Percentiles rank a stretch among this genome's conserved stretches.
phyloP scores from a whole-genome alignment of 1,284 basidiomycete species.

The Ganoderma meredithae region DNA sequence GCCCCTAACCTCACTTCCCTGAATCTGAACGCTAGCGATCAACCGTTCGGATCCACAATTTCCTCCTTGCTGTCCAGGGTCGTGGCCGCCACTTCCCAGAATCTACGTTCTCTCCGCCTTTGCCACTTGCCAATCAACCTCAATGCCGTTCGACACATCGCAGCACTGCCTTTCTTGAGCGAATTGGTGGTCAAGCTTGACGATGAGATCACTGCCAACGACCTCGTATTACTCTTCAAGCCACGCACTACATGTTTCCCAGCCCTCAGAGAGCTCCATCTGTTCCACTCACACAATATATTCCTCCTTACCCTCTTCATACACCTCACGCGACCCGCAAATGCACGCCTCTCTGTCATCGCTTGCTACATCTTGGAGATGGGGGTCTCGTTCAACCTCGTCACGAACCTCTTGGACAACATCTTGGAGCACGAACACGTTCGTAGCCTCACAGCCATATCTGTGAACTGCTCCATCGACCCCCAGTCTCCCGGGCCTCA shows the following conservation, averaged over 20 bases:
- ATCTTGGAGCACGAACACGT: background rate
- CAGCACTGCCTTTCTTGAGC: background rate
- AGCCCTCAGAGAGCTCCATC: background rate
- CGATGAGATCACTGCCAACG: background rate
- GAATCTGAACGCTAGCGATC: background rate
- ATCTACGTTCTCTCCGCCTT: background rate
- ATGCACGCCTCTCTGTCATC: background rate
- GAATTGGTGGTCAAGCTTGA: background rate
- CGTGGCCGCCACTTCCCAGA: background rate
- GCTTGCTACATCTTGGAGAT: background rate
- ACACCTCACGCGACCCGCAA: background rate
- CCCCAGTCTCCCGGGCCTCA: background rate
- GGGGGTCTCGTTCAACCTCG: background rate
- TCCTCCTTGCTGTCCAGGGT: background rate
- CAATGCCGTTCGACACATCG: background rate
- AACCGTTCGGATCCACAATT: background rate
- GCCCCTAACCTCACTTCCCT: background rate
- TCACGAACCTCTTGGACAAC: background rate
- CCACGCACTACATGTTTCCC: background rate
- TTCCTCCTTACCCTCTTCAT: background rate
- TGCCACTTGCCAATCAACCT: background rate
- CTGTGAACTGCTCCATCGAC: background rate
- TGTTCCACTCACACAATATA: background rate
- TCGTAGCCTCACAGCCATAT: background rate
- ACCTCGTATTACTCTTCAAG: background rate